phyloP scores from a whole-genome alignment of 169 alveolate genomes.

The Plasmodium falciparum region DNA sequence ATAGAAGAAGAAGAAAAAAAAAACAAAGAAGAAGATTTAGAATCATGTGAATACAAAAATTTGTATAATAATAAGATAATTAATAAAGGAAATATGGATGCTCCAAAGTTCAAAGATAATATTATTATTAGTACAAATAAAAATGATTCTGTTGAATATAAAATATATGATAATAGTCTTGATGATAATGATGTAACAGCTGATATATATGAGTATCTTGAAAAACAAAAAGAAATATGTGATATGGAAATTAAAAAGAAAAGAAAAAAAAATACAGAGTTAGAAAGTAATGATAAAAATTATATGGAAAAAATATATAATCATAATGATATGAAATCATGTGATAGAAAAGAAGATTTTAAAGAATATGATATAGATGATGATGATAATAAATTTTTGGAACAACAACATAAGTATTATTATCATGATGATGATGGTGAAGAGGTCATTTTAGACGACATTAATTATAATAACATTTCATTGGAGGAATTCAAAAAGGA shows the following conservation, averaged over 20 bases:
- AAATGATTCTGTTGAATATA: neutral
- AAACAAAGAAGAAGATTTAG: slow-evolving; percentile 2
- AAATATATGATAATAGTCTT: slow-evolving; percentile 23
- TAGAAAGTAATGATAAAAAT: neutral
- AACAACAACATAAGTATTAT: neutral
- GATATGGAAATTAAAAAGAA: slow-evolving; percentile 6
- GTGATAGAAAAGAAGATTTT: neutral
- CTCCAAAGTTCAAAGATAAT: neutral
- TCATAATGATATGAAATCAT: neutral
- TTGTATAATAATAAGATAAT: neutral
- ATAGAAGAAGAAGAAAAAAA: slow-evolving; percentile 64
- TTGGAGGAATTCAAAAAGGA: slow-evolving; percentile 28
- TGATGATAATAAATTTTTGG: neutral
- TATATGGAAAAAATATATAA: neutral
- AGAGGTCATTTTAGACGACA: slow-evolving; percentile 13
- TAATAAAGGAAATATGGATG: neutral
- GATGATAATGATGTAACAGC: slow-evolving; percentile 76
- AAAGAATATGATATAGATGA: slow-evolving; percentile 1
- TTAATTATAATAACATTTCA: slow-evolving; percentile 43
- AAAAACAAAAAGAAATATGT: slow-evolving; percentile 39
- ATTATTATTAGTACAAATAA: neutral
- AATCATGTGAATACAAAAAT: neutral
- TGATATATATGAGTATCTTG: slow-evolving; percentile 65
- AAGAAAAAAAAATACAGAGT: neutral
- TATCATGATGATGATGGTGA: neutral